These are phyloP conservation scores for Hordeum marinum DNA, from an alignment of 176 grass and related monocot genomes.

Conservation along the genomic window DNA sequence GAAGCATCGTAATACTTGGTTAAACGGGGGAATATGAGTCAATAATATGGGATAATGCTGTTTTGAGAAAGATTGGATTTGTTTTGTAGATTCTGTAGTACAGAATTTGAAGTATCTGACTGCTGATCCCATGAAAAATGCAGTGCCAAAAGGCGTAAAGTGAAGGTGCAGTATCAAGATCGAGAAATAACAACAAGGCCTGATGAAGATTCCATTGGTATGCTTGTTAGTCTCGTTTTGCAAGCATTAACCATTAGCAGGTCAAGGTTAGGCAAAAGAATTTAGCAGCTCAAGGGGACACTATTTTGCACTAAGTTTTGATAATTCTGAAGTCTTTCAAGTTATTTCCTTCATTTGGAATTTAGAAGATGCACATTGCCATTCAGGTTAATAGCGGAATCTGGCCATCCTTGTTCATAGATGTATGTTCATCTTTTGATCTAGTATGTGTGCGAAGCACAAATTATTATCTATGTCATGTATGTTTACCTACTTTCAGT, in stretches of 20 bases:
- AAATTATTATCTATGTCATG: neutral
- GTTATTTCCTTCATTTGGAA: neutral
- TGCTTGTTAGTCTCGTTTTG: conserved; percentile 19
- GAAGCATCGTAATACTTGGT: neutral
- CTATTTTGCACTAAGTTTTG: neutral
- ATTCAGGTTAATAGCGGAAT: neutral
- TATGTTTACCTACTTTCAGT: neutral
- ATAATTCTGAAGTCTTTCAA: neutral
- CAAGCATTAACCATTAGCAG: neutral
- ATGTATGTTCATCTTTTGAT: neutral
- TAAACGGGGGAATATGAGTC: neutral
- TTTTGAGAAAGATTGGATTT: neutral
- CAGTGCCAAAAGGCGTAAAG: conserved; percentile 48
- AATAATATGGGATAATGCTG: neutral
- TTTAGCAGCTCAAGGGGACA: neutral
- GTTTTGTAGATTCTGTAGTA: conserved; percentile 17
- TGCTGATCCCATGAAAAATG: conserved; percentile 31
- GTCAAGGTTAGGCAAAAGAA: neutral
- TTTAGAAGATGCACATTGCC: neutral
- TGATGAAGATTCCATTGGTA: conserved; percentile 37
- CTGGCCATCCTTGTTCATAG: neutral
- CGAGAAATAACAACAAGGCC: neutral
- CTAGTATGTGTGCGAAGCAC: neutral
- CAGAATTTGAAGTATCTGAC: neutral
- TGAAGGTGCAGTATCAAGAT: conserved; percentile 37